Conservation (phyloP, 108 stramenopile genomes). For the Fistulifera pelliculosa region DNA sequence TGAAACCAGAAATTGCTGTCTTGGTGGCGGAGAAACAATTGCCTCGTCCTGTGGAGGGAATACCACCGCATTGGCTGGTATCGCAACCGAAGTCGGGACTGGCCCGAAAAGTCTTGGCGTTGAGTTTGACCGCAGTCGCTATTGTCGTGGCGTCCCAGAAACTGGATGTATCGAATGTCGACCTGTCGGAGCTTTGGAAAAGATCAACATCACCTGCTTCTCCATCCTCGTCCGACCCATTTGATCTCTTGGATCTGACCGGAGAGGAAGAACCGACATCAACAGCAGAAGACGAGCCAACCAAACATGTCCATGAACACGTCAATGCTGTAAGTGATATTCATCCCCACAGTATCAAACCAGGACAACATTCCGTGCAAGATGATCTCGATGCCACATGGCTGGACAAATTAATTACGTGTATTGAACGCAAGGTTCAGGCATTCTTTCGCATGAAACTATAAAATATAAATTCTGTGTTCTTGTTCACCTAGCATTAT, state of each 20-base stretch:
- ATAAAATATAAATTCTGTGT: constrained; percentile 3
- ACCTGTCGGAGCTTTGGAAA: too few relatives aligned
- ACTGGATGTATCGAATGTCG: too few relatives aligned
- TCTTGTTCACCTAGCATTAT: too few relatives aligned
- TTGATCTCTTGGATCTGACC: neutral
- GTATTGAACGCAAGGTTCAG: constrained; percentile 18
- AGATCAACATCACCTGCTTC: neutral
- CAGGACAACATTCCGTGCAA: constrained; percentile 8
- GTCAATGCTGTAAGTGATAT: neutral
- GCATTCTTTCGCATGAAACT: constrained; percentile 20
- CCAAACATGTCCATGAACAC: neutral
- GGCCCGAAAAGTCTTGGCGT: neutral
- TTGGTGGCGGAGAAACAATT: constrained; percentile 18
- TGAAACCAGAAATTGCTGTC: constrained; percentile 29
- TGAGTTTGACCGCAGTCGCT: too few relatives aligned
- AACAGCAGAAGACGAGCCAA: neutral
- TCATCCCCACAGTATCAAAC: constrained; percentile 23
- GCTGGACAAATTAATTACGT: constrained; percentile 30
- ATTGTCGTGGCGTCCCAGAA: too few relatives aligned
- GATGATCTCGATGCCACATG: constrained; percentile 14
- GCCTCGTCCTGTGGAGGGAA: constrained; percentile 25
- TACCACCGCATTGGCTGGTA: constrained; percentile 27
- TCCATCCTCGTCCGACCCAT: neutral
- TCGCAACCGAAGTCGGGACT: neutral
- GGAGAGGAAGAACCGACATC: neutral